Evolutionary conservation across 768 basidiomycete genomes (phyloP), one percentile per base, ranked within the genome.

Genomic region (Myochromella boudieri): DNA sequence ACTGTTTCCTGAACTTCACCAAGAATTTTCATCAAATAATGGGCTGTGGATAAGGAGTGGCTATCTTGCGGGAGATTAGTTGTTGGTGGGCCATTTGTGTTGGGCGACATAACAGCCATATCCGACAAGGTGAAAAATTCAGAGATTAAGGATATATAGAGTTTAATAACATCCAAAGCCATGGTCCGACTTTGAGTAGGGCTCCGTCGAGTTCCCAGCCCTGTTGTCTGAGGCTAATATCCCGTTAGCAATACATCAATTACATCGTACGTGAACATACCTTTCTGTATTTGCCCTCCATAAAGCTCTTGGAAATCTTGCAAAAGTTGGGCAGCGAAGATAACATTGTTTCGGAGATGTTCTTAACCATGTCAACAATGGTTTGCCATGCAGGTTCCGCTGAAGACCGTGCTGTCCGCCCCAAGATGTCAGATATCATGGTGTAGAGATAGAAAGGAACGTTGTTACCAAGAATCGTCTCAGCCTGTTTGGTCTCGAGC

Each of bases 231-330:
- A 29, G 57, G 56, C 64, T 74, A 39, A 21, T 31, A 6, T 21
- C 25, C 6, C n/a, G n/a, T n/a, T n/a, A n/a, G n/a, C n/a, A n/a
- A n/a, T n/a, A n/a, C n/a, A n/a, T n/a, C n/a, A n/a, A n/a, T n/a
- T n/a, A n/a, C n/a, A n/a, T n/a, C n/a, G n/a, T n/a, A n/a, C n/a
- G 9, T 17, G 24, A 22, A 17, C 15, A 45, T 44, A 94, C 94
- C 78, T 85, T 92, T 64, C 84, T 87, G 63, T 89, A 94, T 64
- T 90, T 93, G 4, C 97, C 95, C 33, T 97, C 94, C 69, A 95
- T 83, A 60, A 94, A 95, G 18, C 80, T 83, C 64, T 82, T 90
- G 2, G 90, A 85, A 38, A 99, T 89, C 61, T 84, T 87, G 92
- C 93, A 95, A 68, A 97, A 97, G 57, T 80, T 91, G 11, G 95